Evolutionary conservation across 352 stramenopile species (phyloP), one percentile per base, ranked within the genome.

Genomic region (Globisporangium iwayamae): DNA sequence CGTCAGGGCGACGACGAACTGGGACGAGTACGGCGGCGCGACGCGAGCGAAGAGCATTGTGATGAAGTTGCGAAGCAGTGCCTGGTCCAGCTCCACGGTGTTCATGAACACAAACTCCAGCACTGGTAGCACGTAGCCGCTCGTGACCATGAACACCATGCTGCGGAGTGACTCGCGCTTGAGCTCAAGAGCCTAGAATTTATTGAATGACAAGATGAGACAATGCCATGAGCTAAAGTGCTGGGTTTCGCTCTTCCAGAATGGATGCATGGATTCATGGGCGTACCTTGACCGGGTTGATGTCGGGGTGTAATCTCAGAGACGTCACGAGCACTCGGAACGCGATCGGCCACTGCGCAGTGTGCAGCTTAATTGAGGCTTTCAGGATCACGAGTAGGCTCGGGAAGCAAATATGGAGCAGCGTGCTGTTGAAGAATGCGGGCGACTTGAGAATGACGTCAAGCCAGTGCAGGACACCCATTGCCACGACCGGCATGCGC

Each of bases 101-200:
- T 93, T 93, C 6, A 78, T 80, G 20, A 81, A 82, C 45, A 96
- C 79, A 57, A 93, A 96, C 66, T 94, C 83, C 20, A 96, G 68
- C 18, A 96, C 85, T 0, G 87, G 87, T 20, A 96, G 63, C 7
- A 96, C 85, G 45, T 96, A 96, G 43, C 87, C 87, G 63, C 79
- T 90, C 5, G 85, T 93, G 66, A 96, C 92, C 79, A 96, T 89
- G 59, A 90, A 91, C 20, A 93, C 83, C 87, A 96, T 94, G 41
- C 78, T 92, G 2, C 87, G 80, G 46, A 96, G 73, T 16, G 85
- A 89, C 63, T 96, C 87, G 1, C 85, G 81, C 65, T 94, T 94
- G 43, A 94, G 70, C 52, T 96, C 87, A 0, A 96, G 71, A 16
- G 83, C 81, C 76, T 85, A 34, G 9, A 41, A 11, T 41, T 34